Evolutionary conservation across 78 protist genomes (phyloP).

Genomic region (Dictyostelium citrinum): DNA sequence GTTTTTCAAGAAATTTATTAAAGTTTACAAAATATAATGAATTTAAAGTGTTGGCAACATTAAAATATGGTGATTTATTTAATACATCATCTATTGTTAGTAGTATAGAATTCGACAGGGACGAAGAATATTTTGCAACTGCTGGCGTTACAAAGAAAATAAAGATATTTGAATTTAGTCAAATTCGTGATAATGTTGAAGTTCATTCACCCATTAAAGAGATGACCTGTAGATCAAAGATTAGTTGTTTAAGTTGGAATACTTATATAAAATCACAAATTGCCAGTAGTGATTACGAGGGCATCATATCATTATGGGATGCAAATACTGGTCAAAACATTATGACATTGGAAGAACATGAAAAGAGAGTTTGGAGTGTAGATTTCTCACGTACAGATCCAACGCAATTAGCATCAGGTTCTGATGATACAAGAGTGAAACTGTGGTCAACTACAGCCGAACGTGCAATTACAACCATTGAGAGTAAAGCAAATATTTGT

Average conservation of each 20-base stretch:
- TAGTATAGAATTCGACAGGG: constrained; percentile 85
- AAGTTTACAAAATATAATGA: constrained; percentile 67
- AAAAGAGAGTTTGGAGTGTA: constrained; percentile 87
- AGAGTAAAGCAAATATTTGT: constrained; percentile 83
- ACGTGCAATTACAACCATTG: constrained; percentile 72
- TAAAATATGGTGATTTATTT: constrained; percentile 77
- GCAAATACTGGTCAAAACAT: constrained; percentile 62
- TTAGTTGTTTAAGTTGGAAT: constrained; percentile 85
- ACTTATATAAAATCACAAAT: constrained; percentile 72
- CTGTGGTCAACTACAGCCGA: constrained; percentile 74
- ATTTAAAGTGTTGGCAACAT: constrained; percentile 43
- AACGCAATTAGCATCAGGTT: constrained; percentile 79
- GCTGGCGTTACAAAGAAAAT: constrained; percentile 88
- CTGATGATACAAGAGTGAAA: constrained; percentile 84
- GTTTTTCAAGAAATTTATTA: constrained; percentile 54
- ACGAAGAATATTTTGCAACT: constrained; percentile 84
- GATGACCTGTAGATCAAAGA: constrained; percentile 74
- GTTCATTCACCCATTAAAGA: constrained; percentile 77
- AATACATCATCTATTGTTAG: constrained; percentile 73
- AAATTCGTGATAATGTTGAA: constrained; percentile 39
- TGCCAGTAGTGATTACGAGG: constrained; percentile 83
- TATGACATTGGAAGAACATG: constrained; percentile 80
- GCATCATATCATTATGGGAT: constrained; percentile 85
- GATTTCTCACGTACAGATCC: constrained; percentile 82
- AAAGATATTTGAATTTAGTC: constrained; percentile 74